Conservation (phyloP, 345 rosid genomes). For the Zanthoxylum bungeanum region DNA sequence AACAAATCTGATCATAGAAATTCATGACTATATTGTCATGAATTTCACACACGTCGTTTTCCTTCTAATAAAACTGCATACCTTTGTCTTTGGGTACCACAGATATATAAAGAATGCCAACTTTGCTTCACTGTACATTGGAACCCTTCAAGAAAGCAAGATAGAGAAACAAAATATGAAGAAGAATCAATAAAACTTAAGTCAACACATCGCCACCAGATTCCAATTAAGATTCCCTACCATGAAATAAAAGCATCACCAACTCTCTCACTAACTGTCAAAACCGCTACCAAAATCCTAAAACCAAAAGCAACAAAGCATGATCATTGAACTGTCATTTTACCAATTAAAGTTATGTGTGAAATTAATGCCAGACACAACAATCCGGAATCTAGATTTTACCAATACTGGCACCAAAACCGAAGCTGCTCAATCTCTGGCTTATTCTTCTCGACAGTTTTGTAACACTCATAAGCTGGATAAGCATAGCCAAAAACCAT, state of each 20-base stretch:
- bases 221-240: constrained; percentile 26
- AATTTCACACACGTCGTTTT: background rate
- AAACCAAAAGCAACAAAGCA: constrained; percentile 2
- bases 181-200: background rate
- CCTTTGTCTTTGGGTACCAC: constrained; percentile 71
- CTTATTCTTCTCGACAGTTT: constrained; percentile 52
- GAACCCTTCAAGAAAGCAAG: constrained; percentile 48
- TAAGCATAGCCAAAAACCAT: constrained; percentile 59
- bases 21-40: background rate
- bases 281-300: constrained; percentile 66
- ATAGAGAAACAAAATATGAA: constrained; percentile 7
- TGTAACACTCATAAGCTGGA: constrained; percentile 68
- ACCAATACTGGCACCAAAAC: constrained; percentile 75
- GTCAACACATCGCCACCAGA: background rate
- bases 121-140: constrained; percentile 71
- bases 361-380: background rate
- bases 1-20: background rate
- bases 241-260: constrained; percentile 68
- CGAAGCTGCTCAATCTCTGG: constrained; percentile 62
- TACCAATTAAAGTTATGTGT: background rate
- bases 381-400: constrained; percentile 1
- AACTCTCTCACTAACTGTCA: constrained; percentile 59
- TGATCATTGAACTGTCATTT: background rate
- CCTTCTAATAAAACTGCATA: constrained; percentile 3
- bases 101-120: constrained; percentile 59